Evolutionary conservation across 805 yeast genomes (phyloP), one percentile per base, ranked within the genome.

Genomic region (Candida insectorum): DNA sequence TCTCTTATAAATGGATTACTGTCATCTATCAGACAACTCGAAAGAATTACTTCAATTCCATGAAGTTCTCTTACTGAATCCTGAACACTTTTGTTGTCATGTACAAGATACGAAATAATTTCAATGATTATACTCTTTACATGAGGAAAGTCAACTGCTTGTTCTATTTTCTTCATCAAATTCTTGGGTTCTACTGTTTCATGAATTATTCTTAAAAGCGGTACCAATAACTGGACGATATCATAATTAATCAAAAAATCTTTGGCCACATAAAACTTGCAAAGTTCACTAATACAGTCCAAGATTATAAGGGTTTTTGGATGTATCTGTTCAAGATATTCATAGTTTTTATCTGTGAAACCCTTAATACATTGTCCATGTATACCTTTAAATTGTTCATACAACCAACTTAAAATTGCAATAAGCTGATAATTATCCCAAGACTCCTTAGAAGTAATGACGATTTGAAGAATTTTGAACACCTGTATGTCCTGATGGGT

Each of bases 1-100:
- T 91, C 98, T 44, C 86, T 82, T 36, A 85, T 81, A 47, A 72
- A 91, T 0, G 97, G 97, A 54, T 93, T 94, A 52, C 85, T 78
- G 28, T 79, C 81, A 54, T 91, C 97, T 32, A 93, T 79, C 24
- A 83, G 75, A 60, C 97, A 89, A 42, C 81, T 82, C 6, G 89
- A 82, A 16, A 91, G 62, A 0, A 89, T 69, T 13, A 85, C 57
- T 33, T 79, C 85, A 10, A 91, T 54, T 0, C 87, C 95, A 28
- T 82, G 85, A 1, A 65, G 45, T 18, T 71, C 72, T 29, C 97
- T 63, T 22, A 85, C 63, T 26, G 59, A 52, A 36, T 89, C 91
- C 52, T 91, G 96, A 4, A 77, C 72, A 4, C 62, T 63, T 28
- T 56, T 61, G 28, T 78, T 71, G 0, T 71, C 62, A 42, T 71